Percentiles rank a stretch among this genome's conserved stretches.
phyloP scores from a whole-genome alignment of 202 grass and related monocot species.

The Zoysia matrella region DNA sequence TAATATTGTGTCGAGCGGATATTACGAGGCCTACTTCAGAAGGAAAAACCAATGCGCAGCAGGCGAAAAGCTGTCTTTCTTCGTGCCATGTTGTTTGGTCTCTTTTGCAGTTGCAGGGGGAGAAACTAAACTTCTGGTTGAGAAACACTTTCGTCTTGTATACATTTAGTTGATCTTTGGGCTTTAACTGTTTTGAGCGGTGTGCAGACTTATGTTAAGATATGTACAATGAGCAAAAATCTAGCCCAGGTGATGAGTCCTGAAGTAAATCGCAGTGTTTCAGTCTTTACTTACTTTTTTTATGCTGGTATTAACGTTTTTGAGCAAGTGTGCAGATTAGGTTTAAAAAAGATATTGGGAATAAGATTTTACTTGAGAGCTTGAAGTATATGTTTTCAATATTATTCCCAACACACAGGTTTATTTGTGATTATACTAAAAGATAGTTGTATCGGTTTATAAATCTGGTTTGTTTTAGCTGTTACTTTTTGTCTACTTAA shows the following conservation, averaged over 20 bases:
- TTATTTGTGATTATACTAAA: conserved; percentile 40
- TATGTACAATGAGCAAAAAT: conserved; percentile 14
- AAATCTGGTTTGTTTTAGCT: conserved; percentile 58
- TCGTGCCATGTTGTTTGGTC: conserved; percentile 50
- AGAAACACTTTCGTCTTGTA: conserved; percentile 14
- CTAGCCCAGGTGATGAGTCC: conserved; percentile 23
- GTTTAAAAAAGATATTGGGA: conserved; percentile 60
- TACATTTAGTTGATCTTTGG: background rate
- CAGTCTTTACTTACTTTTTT: conserved; percentile 37
- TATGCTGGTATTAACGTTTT: conserved; percentile 60
- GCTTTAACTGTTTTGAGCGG: conserved; percentile 34
- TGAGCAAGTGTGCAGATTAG: conserved; percentile 82
- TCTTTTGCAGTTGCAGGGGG: conserved; percentile 64
- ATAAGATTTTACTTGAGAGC: conserved; percentile 58
- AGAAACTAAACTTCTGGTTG: conserved; percentile 36
- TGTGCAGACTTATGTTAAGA: conserved; percentile 51
- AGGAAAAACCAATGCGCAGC: conserved; percentile 50
- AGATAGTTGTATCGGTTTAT: conserved; percentile 37
- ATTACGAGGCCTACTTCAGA: conserved; percentile 49
- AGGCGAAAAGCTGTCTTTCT: conserved; percentile 42
- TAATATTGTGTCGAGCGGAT: conserved; percentile 58
- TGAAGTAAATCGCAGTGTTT: conserved; percentile 29
- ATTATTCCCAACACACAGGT: conserved; percentile 51
- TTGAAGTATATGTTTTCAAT: conserved; percentile 36
- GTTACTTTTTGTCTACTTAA: conserved; percentile 41